Conservation (phyloP, 345 rosid species). For the Passiflora organensis region DNA sequence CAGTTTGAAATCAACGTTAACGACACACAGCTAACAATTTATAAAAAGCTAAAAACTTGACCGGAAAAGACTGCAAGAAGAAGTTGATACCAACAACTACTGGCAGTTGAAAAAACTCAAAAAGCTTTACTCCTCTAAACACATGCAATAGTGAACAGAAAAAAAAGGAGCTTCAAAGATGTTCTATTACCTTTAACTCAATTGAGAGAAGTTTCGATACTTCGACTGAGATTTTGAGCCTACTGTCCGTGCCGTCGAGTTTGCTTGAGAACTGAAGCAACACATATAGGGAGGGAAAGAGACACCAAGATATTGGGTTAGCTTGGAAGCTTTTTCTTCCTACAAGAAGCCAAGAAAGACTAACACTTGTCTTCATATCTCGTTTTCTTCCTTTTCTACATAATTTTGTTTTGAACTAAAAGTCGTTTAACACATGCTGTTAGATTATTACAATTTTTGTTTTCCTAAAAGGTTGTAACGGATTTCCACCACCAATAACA, state of each 20-base stretch:
- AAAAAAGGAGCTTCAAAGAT: not conserved
- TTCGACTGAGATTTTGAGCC: not conserved
- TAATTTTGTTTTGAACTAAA: too few relatives aligned
- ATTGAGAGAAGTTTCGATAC: conserved; percentile 3
- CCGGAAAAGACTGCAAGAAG: not conserved
- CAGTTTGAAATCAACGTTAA: too few relatives aligned
- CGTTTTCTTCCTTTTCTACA: not conserved
- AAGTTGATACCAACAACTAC: not conserved
- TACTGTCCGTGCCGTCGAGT: not conserved
- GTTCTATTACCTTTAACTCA: conserved; percentile 12
- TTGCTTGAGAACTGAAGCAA: not conserved
- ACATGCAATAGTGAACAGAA: not conserved
- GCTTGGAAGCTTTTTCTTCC: conserved; percentile 37
- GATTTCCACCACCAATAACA: too few relatives aligned
- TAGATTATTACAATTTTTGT: too few relatives aligned
- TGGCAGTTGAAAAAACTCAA: not conserved
- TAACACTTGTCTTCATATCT: not conserved
- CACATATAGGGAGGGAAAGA: conserved; percentile 2
- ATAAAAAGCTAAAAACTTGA: conserved; percentile 1
- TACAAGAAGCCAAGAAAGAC: conserved; percentile 16
- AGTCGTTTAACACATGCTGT: too few relatives aligned
- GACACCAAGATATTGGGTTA: conserved; percentile 9
- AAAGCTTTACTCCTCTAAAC: too few relatives aligned
- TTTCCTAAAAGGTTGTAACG: too few relatives aligned
- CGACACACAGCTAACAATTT: too few relatives aligned